Evolutionary conservation across 345 rosid species (phyloP), one percentile per base, ranked within the genome.

Genomic region (Noccaea bulbosa): DNA sequence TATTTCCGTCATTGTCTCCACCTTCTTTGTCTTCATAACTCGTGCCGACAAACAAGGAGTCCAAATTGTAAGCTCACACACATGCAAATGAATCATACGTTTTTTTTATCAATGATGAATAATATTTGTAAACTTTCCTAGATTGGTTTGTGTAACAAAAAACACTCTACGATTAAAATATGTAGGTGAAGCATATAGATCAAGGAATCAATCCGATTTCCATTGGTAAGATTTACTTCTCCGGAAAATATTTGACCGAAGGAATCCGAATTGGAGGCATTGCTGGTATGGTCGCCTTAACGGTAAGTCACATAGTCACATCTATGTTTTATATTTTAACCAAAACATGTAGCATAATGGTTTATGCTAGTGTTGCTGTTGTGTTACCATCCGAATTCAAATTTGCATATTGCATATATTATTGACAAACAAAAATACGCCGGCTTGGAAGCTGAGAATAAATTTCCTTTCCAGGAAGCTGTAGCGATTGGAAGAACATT

Each of bases 401-500:
- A 24, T 24, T 3, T 24, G 27, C 2, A 24, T 24, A 24, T 24
- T 24, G 27, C 20, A 17, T 24, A 2, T 24, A 24, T 2, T 24
- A 24, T 24, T 24, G 27, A 24, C 27, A 24, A 24, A 17, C 0
- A 17, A 17, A 17, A 17, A 24, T 24, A 24, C 4, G 27, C 27
- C 27, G 27, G 4, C 27, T 24, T 24, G 3, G 0, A 24, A n/a
- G n/a, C 4, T 3, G 2, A 17, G 9, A 16, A 15, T 16, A 54
- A 6, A 1, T 35, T 8, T 16, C 37, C 20, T 43, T 7, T 24
- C 27, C 5, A 54, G 98, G 99, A 94, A 82, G 99, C 99, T 24
- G 77, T 81, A 60, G 97, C 97, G 2, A 94, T 94, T 68, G 99
- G 87, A 71, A 88, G 99, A 83, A 94, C 97, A 20, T 94, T 94